phyloP scores from a whole-genome alignment of 1,139 yeast genomes.

The Sugiyamaella novakii region DNA sequence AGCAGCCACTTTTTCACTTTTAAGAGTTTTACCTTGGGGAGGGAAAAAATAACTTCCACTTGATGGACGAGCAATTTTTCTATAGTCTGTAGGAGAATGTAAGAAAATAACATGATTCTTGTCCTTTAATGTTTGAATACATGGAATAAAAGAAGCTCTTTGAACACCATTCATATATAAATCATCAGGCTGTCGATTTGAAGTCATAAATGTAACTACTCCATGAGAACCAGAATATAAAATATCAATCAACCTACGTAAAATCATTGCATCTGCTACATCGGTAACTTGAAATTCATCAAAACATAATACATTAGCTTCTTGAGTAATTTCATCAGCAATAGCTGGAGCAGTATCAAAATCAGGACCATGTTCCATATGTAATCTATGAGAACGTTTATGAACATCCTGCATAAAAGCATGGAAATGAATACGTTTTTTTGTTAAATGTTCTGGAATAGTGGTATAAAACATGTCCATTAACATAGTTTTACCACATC shows the following conservation, averaged over 20 bases:
- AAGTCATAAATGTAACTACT: slow-evolving; percentile 85
- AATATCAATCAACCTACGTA: slow-evolving; percentile 68
- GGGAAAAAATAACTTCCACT: slow-evolving; percentile 76
- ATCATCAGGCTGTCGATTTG: slow-evolving; percentile 94
- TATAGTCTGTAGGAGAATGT: slow-evolving; percentile 90
- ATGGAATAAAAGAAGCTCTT: slow-evolving; percentile 86
- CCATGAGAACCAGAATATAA: slow-evolving; percentile 72
- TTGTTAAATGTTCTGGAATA: slow-evolving; percentile 73
- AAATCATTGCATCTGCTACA: slow-evolving; percentile 96
- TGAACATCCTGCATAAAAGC: slow-evolving; percentile 96
- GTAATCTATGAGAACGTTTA: slow-evolving; percentile 78
- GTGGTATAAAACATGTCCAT: slow-evolving; percentile 93
- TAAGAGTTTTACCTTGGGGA: slow-evolving; percentile 46
- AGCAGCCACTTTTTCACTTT: slow-evolving; percentile 47
- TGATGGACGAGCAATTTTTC: slow-evolving; percentile 82
- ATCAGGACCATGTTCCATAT: slow-evolving; percentile 61
- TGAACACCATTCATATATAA: slow-evolving; percentile 92
- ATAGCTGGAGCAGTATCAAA: slow-evolving; percentile 81
- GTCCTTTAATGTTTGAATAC: slow-evolving; percentile 75
- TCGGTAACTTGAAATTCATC: slow-evolving; percentile 94
- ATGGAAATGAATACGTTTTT: slow-evolving; percentile 86
- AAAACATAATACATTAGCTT: slow-evolving; percentile 80
- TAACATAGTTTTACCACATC: slow-evolving; percentile 97
- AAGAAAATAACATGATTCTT: slow-evolving; percentile 76
- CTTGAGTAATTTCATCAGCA: slow-evolving; percentile 79